Base-by-base conservation (phyloP, 2,329 filamentous ascomycete genomes). In the Metarhizium sp. region DNA sequence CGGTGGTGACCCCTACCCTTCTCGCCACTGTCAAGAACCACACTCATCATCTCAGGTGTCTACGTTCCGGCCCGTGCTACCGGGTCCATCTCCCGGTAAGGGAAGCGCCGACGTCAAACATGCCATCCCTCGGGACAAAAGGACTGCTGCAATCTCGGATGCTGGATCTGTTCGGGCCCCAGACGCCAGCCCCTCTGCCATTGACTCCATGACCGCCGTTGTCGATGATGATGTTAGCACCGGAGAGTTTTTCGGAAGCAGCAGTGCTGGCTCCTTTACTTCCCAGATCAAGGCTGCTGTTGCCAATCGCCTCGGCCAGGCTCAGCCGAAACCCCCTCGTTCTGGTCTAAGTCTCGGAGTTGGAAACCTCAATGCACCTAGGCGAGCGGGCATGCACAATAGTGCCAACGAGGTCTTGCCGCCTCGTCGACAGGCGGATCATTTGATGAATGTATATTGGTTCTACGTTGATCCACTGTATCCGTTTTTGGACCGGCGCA, bases 261-360 rank as follows among this genome's bases (percentile, higher is more conserved):
- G 73, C 16, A 77, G 75, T 55, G 72, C 73, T 0, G 73, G 73
- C 0, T 74, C 73, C 2, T 77, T 77, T 50, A 76, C 75, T 32
- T 69, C 68, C 1, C 73, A 76, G 54, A 75, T 77, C 43, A 75
- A 72, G 52, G 70, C 67, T 1, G 73, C 73, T 0, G 72, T 76
- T 1, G 72, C 75, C 6, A 60, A 59, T 3, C 60, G 64, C 3
- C 45, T 69, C 0, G 64, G 65, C 4, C 59, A 13, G 30, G 50
- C 6, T 52, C 3, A 32, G 57, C 6, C 51, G 45, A 30, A 14
- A 6, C 1, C 30, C 40, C 1, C 36, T 32, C 0, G 16, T 45
- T 1, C 51, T 51, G 1, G 53, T 52, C 0, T 54, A 56, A 1
- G 42, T 46, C 10, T 13, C 49, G 4, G 38, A 25, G 16, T 25